Evolutionary conservation across 768 basidiomycete genomes (phyloP).

Genomic region (Dacryopinax primogenitus): DNA sequence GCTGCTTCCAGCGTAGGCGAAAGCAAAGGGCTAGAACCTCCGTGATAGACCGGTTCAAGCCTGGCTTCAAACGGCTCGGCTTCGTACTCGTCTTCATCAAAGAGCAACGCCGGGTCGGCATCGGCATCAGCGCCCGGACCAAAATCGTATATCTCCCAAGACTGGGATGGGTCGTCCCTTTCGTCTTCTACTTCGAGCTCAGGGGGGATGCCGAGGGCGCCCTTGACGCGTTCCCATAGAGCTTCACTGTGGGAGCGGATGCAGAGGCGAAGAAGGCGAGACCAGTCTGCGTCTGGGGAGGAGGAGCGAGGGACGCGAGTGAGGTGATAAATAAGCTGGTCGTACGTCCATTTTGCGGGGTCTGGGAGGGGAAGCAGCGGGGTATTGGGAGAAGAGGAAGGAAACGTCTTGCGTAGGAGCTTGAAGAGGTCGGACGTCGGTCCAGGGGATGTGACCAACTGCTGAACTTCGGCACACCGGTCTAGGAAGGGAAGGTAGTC

Average conservation of each 20-base stretch:
- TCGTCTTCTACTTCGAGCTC: slow-evolving; percentile 40
- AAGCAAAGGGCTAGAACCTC: slow-evolving; percentile 7
- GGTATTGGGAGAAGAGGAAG: slow-evolving; percentile 21
- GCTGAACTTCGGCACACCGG: slow-evolving; percentile 58
- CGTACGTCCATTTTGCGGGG: slow-evolving; percentile 57
- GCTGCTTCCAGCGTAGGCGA: slow-evolving; percentile 6
- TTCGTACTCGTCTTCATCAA: slow-evolving; percentile 24
- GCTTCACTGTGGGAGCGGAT: slow-evolving; percentile 67
- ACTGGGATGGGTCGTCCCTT: slow-evolving; percentile 32
- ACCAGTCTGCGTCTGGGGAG: slow-evolving; percentile 61
- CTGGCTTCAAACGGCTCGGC: background rate
- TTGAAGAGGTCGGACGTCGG: slow-evolving; percentile 61
- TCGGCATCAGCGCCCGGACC: slow-evolving; percentile 18
- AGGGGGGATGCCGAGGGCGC: slow-evolving; percentile 73
- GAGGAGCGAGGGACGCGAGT: slow-evolving; percentile 48
- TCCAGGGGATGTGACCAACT: slow-evolving; percentile 44
- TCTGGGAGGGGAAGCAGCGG: slow-evolving; percentile 35
- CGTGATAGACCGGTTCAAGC: slow-evolving; percentile 12
- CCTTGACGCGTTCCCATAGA: slow-evolving; percentile 85
- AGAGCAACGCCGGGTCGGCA: background rate
- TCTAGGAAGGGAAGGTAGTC: slow-evolving; percentile 80
- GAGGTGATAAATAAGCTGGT: slow-evolving; percentile 56
- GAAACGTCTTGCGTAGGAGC: slow-evolving; percentile 51
- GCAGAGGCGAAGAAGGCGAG: slow-evolving; percentile 56
- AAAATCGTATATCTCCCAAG: slow-evolving; percentile 13